Evolutionary conservation across 305 asterid genomes (phyloP).

Genomic region (Salvia sclarea): DNA sequence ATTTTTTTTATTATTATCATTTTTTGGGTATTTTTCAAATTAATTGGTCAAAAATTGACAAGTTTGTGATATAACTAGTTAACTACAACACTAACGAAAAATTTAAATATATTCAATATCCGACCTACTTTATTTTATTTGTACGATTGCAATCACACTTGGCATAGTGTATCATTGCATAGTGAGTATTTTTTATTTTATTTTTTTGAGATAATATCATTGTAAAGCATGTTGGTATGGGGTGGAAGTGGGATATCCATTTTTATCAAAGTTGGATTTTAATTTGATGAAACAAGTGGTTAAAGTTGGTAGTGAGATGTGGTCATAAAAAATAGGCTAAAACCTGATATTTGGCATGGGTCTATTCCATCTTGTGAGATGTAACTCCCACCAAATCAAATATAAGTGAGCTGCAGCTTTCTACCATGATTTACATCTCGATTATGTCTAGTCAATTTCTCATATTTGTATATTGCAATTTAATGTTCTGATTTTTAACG

Average conservation of each 20-base stretch:
- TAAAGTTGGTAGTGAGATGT: not conserved
- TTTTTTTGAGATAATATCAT: no score
- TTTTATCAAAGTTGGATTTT: not conserved
- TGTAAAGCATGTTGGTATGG: not conserved
- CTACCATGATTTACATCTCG: not conserved
- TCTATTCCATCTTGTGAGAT: not conserved
- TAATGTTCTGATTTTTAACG: not conserved
- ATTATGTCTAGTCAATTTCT: slow-evolving; percentile 17
- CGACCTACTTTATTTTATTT: no score
- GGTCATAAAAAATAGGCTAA: not conserved
- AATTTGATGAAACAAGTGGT: slow-evolving; percentile 9
- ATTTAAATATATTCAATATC: no score
- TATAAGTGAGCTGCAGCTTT: not conserved
- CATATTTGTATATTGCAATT: slow-evolving; percentile 1
- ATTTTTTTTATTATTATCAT: no score
- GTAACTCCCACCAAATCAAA: slow-evolving; percentile 23
- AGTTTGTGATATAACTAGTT: no score
- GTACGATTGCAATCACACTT: no score
- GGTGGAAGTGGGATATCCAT: not conserved
- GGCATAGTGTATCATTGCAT: no score
- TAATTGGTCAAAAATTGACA: no score
- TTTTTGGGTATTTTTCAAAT: no score
- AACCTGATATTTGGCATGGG: slow-evolving; percentile 29
- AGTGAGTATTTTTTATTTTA: no score
- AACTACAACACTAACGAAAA: no score